Base-by-base conservation (phyloP, 2,329 filamentous ascomycete species). In the Pseudocercospora macadamiae region DNA sequence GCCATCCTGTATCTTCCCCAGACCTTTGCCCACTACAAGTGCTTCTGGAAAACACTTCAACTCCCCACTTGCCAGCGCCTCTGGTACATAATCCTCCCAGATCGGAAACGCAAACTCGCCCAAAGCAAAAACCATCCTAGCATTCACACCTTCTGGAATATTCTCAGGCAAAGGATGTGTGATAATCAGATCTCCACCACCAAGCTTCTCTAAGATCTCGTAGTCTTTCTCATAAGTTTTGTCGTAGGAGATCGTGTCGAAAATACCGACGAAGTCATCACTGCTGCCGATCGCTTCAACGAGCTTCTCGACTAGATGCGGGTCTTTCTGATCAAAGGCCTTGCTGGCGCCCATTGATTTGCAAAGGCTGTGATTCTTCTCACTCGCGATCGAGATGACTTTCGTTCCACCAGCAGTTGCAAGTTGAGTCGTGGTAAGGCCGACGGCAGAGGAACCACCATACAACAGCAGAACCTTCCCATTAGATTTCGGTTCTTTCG, bases 271-370 rank as follows among this genome's bases (percentile, higher is more conserved):
- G 25, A 55, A 37, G 4, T 44, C 34, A 4, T 54, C 21, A 10
- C 23, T 47, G 16, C 42, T 51, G 21, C 44, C 51, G 16, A 63
- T 53, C 21, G 58, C 54, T 21, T 59, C 39, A n/a, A 59, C 52
- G 28, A 77, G 71, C 39, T 77, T 71, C 0, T 75, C 69, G 6
- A 70, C 68, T 1, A 76, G 60, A 6, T 60, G 62, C 5, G 58
- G 30, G 23, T 53, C 60, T n/a, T 68, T 68, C 60, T 78, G 69
- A 57, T 74, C 71, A 12, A 71, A 55, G 19, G 67, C 66, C 7
- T 63, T 58, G 23, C 47, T 59, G 4, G 73, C 72, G 28, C 72
- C 71, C 9, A 54, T 25, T 44, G 51, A 51, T 65, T 64, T 51
- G 61, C 62, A 60, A 68, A 70, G 4, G 62, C 6, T 66, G 23